A percentile compares a stretch with the other conserved stretches of the same genome.
phyloP scores from a whole-genome alignment of 2,329 filamentous ascomycete genomes.

The Keithomyces neogunnii region DNA sequence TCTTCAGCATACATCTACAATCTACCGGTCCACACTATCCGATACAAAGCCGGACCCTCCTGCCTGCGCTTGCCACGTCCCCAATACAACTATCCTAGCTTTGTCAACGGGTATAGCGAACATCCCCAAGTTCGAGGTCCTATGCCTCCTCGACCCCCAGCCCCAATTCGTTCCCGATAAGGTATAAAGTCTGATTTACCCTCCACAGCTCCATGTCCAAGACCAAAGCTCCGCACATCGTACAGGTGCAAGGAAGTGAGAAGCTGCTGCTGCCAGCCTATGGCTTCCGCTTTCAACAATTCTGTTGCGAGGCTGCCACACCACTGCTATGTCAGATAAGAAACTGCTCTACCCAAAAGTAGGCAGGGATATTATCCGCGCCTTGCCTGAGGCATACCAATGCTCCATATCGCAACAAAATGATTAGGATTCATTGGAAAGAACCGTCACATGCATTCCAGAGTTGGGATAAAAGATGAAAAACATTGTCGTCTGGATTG shows the following conservation, averaged over 20 bases:
- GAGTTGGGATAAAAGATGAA: constrained; percentile 14
- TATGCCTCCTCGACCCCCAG: neutral
- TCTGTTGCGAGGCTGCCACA: neutral
- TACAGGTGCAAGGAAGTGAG: neutral
- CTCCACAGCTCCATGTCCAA: neutral
- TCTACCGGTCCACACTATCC: constrained; percentile 1
- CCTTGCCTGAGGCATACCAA: constrained; percentile 8
- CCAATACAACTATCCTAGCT: constrained; percentile 3
- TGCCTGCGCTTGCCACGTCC: neutral
- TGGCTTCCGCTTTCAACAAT: neutral
- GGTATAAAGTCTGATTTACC: neutral
- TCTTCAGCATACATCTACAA: constrained; percentile 7
- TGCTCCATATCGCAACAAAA: constrained; percentile 11
- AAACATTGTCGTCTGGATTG: constrained; percentile 10
- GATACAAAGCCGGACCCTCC: neutral
- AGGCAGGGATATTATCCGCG: neutral
- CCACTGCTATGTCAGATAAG: neutral
- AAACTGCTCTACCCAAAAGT: constrained; percentile 4
- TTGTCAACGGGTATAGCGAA: constrained; percentile 1
- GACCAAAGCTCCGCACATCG: neutral
- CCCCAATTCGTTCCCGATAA: neutral
- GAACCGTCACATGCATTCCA: constrained; percentile 8
- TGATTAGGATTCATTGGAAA: constrained; percentile 1
- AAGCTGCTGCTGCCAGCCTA: neutral
- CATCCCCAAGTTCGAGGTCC: neutral